These are phyloP conservation scores for Colletotrichum liaoningense DNA, from an alignment of 2,329 filamentous ascomycete species.

Conservation along the genomic window DNA sequence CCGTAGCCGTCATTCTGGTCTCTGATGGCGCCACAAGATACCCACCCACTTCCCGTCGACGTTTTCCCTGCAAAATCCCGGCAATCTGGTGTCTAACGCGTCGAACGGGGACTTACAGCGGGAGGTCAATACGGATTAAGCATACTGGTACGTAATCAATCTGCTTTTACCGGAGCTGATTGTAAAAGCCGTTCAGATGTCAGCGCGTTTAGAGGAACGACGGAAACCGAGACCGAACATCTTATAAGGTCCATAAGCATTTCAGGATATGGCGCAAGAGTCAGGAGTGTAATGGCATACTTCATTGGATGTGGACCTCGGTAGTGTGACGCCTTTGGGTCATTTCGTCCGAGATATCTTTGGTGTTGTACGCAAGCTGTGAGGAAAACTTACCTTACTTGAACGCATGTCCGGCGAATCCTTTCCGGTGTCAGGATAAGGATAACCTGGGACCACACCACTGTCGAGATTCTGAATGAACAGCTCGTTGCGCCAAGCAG, in stretches of 20 bases:
- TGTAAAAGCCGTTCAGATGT: background rate
- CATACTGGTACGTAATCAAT: conserved; percentile 4
- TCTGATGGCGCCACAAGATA: conserved; percentile 17
- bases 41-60: conserved; percentile 13
- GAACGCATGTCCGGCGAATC: background rate
- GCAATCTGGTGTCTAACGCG: no score
- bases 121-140: background rate
- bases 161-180: background rate
- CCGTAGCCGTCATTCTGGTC: conserved; percentile 1
- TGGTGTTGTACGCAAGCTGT: background rate
- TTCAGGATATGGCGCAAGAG: background rate
- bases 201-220: no score
- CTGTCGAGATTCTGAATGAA: no score
- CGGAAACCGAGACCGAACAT: background rate
- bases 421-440: background rate
- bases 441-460: background rate
- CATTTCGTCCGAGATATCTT: background rate
- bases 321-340: background rate
- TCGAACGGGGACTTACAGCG: background rate
- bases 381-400: background rate
- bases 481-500: background rate
- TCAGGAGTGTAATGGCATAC: background rate
- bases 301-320: background rate
- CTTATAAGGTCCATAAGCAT: background rate
- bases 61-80: background rate